These are phyloP conservation scores for Mrakiaceae sp. DNA, from an alignment of 1,284 basidiomycete genomes.

Conservation along the genomic window DNA sequence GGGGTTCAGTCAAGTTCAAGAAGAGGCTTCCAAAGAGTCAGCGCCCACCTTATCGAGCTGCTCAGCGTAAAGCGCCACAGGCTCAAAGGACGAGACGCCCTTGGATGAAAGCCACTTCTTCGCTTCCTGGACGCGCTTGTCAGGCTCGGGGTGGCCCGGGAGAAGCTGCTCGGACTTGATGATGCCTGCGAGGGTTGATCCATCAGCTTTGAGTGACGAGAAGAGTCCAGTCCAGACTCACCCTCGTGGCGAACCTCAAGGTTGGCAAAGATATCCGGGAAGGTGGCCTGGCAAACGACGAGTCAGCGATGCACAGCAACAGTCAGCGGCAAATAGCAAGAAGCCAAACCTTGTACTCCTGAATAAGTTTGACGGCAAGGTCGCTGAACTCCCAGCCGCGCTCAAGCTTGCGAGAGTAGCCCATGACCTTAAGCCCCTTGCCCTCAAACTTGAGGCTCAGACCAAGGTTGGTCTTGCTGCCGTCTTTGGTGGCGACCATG, in stretches of 20 bases:
- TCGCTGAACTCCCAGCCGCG: conserved; percentile 90
- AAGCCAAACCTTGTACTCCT: conserved; percentile 59
- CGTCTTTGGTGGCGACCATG: conserved; percentile 63
- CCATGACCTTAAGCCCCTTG: conserved; percentile 89
- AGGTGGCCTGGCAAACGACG: conserved; percentile 42
- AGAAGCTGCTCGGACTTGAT: conserved; percentile 63
- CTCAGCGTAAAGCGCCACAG: conserved; percentile 84
- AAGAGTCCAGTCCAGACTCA: conserved; percentile 29
- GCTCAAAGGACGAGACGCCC: conserved; percentile 80
- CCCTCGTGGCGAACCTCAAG: conserved; percentile 60
- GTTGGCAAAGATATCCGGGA: conserved; percentile 66
- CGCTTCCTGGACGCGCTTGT: conserved; percentile 60
- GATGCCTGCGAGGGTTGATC: conserved; percentile 45
- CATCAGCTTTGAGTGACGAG: neutral
- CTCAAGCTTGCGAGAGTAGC: conserved; percentile 77
- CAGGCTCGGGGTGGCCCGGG: conserved; percentile 48
- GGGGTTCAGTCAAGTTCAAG: conserved; percentile 2
- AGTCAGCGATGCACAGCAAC: neutral
- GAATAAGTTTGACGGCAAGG: conserved; percentile 67
- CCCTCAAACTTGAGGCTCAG: conserved; percentile 93
- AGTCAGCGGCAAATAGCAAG: too few species aligned
- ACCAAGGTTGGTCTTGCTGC: conserved; percentile 80
- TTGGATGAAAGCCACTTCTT: conserved; percentile 77
- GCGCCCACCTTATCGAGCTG: conserved; percentile 65
- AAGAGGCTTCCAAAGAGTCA: conserved; percentile 4